Conservation (phyloP, 352 stramenopile genomes). For the Globisporangium cystogenes region DNA sequence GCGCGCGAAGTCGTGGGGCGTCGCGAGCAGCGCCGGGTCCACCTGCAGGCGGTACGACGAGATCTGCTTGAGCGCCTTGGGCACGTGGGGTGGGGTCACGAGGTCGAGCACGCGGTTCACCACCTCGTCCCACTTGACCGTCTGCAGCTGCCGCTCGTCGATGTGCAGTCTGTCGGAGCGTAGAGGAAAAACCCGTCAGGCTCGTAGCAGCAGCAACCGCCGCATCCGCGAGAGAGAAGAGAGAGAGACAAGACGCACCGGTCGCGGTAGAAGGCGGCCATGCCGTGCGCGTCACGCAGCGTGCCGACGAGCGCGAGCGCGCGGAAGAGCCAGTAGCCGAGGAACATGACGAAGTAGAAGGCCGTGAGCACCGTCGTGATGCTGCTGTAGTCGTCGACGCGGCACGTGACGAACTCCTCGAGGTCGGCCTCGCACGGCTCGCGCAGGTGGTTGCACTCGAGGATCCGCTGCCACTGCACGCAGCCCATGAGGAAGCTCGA, state of each 20-base stretch:
- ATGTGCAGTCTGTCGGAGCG: constrained; percentile 70
- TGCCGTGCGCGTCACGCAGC: constrained; percentile 85
- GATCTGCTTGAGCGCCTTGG: constrained; percentile 82
- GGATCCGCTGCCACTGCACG: constrained; percentile 92
- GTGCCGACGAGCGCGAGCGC: constrained; percentile 78
- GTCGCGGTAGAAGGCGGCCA: constrained; percentile 91
- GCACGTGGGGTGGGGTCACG: constrained; percentile 59
- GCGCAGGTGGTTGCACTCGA: constrained; percentile 65
- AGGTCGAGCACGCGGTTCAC: constrained; percentile 80
- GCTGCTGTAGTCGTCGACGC: constrained; percentile 41
- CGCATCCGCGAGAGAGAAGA: too few species aligned
- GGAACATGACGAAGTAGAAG: constrained; percentile 95
- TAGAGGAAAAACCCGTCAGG: not conserved
- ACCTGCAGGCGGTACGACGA: constrained; percentile 81
- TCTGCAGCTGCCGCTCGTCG: constrained; percentile 75
- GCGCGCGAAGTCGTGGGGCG: constrained; percentile 88
- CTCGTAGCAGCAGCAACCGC: not conserved
- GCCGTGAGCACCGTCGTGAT: constrained; percentile 57
- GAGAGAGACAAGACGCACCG: too few species aligned
- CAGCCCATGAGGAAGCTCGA: constrained; percentile 94
- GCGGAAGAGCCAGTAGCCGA: constrained; percentile 89
- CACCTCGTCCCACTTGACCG: constrained; percentile 87
- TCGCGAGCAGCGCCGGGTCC: constrained; percentile 64
- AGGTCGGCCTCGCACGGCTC: constrained; percentile 75
- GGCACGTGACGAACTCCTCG: constrained; percentile 66